A percentile compares a stretch with the other conserved stretches of the same genome.
phyloP scores from a whole-genome alignment of 345 rosid genomes.

The Geranium brycei region DNA sequence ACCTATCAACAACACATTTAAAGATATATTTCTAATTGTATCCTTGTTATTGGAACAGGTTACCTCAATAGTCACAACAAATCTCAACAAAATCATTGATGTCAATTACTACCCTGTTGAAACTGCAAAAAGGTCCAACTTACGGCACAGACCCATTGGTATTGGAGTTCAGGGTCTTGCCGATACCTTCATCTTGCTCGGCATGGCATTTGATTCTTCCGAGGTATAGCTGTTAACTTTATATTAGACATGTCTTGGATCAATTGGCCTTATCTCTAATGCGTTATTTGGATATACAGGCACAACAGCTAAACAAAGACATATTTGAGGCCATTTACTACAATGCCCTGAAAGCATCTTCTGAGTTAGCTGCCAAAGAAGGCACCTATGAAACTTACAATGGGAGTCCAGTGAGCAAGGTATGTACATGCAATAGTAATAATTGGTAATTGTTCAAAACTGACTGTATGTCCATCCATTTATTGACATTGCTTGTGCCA shows the following conservation, averaged over 20 bases:
- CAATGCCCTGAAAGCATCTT: slow-evolving; percentile 68
- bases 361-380: slow-evolving; percentile 49
- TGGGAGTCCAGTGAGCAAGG: slow-evolving; percentile 96
- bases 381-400: slow-evolving; percentile 68
- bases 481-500: too few species aligned
- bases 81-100: slow-evolving; percentile 79
- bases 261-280: slow-evolving; percentile 9
- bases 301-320: slow-evolving; percentile 75
- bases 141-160: slow-evolving; percentile 81
- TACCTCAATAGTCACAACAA: slow-evolving; percentile 45
- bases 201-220: slow-evolving; percentile 78
- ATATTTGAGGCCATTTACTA: slow-evolving; percentile 89
- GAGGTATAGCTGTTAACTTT: slow-evolving; percentile 37
- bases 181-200: slow-evolving; percentile 76
- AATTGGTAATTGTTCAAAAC: too few species aligned
- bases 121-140: slow-evolving; percentile 67
- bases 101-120: slow-evolving; percentile 90
- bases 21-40: not conserved
- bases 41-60: slow-evolving; percentile 26
- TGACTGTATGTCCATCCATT: too few species aligned
- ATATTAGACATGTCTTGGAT: not conserved
- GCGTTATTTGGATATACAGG: slow-evolving; percentile 27
- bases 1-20: not conserved
- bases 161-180: slow-evolving; percentile 98
- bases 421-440: slow-evolving; percentile 9